A percentile compares a stretch with the other conserved stretches of the same genome.
phyloP scores from a whole-genome alignment of 345 rosid species.

The Laguncularia racemosa region DNA sequence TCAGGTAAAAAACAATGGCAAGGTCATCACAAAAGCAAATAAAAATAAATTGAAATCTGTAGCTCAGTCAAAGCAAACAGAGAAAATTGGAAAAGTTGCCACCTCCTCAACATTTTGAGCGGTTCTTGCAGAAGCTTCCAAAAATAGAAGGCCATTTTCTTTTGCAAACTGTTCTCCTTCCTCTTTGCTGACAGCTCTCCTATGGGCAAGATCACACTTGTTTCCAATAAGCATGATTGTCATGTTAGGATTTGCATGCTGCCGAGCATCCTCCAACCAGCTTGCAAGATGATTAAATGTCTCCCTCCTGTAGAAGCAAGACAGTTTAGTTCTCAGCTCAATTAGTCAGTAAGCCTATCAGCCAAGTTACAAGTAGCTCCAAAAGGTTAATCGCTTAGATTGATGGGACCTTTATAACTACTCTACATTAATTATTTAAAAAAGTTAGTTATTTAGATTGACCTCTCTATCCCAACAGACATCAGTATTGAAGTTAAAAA shows the following conservation, averaged over 20 bases:
- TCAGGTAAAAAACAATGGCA: background rate
- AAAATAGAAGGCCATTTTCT: constrained; percentile 79
- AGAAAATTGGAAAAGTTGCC: constrained; percentile 1
- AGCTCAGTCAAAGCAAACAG: background rate
- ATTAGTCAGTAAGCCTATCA: too few species aligned
- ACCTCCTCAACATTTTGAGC: constrained; percentile 99
- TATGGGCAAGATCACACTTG: constrained; percentile 82
- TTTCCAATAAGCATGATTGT: constrained; percentile 85
- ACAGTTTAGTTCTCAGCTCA: background rate
- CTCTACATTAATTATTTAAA: too few species aligned
- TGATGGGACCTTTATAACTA: too few species aligned
- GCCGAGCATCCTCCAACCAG: constrained; percentile 98
- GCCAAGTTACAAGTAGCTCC: too few species aligned
- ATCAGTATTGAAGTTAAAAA: too few species aligned
- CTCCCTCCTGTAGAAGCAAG: constrained; percentile 60
- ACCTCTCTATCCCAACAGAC: too few species aligned
- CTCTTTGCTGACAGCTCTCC: constrained; percentile 93
- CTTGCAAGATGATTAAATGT: constrained; percentile 95
- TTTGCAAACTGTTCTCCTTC: constrained; percentile 98
- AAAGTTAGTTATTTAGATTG: too few species aligned
- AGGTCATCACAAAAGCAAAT: background rate
- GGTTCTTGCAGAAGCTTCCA: constrained; percentile 98
- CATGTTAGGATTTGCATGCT: constrained; percentile 99
- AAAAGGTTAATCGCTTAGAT: too few species aligned
- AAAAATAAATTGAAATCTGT: background rate